phyloP scores from a whole-genome alignment of 2,329 filamentous ascomycete species.

The Alternaria sp. region DNA sequence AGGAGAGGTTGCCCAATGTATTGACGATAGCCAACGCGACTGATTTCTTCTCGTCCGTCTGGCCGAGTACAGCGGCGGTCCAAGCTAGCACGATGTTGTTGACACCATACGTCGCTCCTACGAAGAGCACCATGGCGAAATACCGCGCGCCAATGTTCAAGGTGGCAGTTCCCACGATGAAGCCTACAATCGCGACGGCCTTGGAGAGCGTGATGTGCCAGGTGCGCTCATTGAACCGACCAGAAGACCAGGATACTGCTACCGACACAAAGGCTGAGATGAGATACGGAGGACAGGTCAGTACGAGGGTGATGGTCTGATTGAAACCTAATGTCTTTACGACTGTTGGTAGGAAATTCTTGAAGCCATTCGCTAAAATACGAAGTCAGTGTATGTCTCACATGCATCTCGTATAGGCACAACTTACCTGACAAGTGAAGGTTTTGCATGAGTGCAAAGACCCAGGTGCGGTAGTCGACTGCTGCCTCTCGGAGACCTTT shows the following conservation, averaged over 20 bases:
- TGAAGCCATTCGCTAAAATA: conserved; percentile 21
- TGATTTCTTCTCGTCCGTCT: conserved; percentile 55
- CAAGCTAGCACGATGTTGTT: conserved; percentile 52
- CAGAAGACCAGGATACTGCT: conserved; percentile 36
- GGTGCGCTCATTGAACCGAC: conserved; percentile 41
- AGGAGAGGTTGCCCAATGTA: conserved; percentile 50
- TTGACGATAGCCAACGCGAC: conserved; percentile 53
- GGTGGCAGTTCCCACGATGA: conserved; percentile 38
- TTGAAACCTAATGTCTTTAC: conserved; percentile 44
- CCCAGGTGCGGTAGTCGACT: conserved; percentile 26
- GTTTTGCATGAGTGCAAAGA: conserved; percentile 30
- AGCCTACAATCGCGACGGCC: conserved; percentile 39
- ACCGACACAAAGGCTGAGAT: conserved; percentile 38
- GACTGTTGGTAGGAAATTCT: conserved; percentile 46
- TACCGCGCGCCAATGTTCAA: conserved; percentile 44
- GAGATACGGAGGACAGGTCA: conserved; percentile 45
- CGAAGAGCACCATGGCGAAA: conserved; percentile 46
- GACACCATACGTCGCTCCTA: conserved; percentile 41
- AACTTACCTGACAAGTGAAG: conserved; percentile 17
- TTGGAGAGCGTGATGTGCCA: conserved; percentile 46
- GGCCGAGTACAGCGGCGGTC: conserved; percentile 50
- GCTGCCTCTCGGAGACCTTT: conserved; percentile 27
- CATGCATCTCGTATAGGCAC: no score
- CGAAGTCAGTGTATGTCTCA: no score
- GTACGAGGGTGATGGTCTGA: conserved; percentile 39